A percentile compares a stretch with the other conserved stretches of the same genome.
Evolutionary conservation across 345 rosid genomes (phyloP).

Genomic region (Cardamine resedifolia): DNA sequence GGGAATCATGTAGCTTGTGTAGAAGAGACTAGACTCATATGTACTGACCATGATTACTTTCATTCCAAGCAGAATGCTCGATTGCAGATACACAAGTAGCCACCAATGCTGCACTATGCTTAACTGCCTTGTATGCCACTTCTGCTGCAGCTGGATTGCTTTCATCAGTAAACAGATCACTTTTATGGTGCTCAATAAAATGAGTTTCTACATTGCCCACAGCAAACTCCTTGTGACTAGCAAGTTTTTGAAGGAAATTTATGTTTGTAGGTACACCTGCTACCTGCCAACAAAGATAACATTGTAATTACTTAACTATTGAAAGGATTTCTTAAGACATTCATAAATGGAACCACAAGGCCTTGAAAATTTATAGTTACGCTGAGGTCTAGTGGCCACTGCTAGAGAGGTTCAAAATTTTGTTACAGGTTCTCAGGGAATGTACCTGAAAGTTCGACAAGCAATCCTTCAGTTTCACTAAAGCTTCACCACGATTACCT

Average conservation of each 20-base stretch:
- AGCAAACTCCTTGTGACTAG: conserved; percentile 69
- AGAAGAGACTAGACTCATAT: conserved; percentile 25
- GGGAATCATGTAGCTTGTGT: conserved; percentile 9
- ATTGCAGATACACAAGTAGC: conserved; percentile 74
- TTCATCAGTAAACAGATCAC: conserved; percentile 70
- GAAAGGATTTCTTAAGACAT: not conserved
- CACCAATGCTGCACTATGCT: conserved; percentile 56
- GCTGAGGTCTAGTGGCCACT: conserved; percentile 1
- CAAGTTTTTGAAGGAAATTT: conserved; percentile 74
- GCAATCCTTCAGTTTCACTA: conserved; percentile 83
- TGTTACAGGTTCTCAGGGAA: conserved; percentile 5
- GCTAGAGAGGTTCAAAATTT: conserved; percentile 5
- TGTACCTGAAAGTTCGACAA: conserved; percentile 86
- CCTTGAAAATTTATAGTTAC: not conserved
- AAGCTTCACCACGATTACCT: conserved; percentile 75
- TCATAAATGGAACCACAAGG: conserved; percentile 11
- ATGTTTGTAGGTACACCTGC: conserved; percentile 96
- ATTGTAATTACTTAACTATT: conserved; percentile 14
- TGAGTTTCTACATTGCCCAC: conserved; percentile 90
- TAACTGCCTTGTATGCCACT: conserved; percentile 49
- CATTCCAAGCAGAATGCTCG: conserved; percentile 50
- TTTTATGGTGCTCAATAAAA: conserved; percentile 78
- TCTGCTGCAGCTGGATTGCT: conserved; percentile 47
- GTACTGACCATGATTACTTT: conserved; percentile 52
- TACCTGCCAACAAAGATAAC: conserved; percentile 54